Conservation (phyloP, 495 filamentous ascomycete species). For the Penicillium soppii region DNA sequence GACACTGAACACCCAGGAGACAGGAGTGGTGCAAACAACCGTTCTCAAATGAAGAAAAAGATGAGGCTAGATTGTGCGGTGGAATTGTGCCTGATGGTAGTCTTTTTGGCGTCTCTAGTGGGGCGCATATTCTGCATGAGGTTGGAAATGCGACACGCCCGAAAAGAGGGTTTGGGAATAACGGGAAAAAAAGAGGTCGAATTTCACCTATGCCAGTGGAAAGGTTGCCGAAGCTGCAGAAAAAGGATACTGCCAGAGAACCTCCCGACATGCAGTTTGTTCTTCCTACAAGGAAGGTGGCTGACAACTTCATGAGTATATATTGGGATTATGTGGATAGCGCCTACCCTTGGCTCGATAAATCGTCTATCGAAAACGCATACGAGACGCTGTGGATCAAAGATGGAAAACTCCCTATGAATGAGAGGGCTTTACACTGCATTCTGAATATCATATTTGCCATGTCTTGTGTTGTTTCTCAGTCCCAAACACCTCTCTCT, state of each 20-base stretch:
- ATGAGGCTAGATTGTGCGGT: not conserved
- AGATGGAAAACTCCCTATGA: conserved; percentile 10
- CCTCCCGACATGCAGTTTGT: conserved; percentile 10
- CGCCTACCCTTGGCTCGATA: conserved; percentile 19
- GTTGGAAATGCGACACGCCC: not conserved
- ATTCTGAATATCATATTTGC: conserved; percentile 16
- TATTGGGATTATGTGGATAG: conserved; percentile 25
- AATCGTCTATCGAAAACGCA: conserved; percentile 9
- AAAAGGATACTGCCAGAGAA: not conserved
- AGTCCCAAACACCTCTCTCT: conserved; percentile 8
- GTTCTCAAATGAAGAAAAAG: not conserved
- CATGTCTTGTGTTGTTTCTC: conserved; percentile 16
- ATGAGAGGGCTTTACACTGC: conserved; percentile 16
- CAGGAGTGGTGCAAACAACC: not conserved
- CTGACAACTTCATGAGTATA: conserved; percentile 14
- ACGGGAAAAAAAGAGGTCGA: not conserved
- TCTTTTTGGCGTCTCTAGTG: conserved; percentile 6
- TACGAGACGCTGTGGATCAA: conserved; percentile 19
- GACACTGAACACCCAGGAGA: not conserved
- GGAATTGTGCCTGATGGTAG: not conserved
- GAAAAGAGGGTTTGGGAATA: not conserved
- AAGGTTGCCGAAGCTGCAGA: not conserved
- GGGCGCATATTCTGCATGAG: not conserved
- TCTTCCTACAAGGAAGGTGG: conserved; percentile 18
- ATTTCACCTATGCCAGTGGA: not conserved